Conservation (phyloP, 139 green algal species). For the Coelastrella sp. region DNA sequence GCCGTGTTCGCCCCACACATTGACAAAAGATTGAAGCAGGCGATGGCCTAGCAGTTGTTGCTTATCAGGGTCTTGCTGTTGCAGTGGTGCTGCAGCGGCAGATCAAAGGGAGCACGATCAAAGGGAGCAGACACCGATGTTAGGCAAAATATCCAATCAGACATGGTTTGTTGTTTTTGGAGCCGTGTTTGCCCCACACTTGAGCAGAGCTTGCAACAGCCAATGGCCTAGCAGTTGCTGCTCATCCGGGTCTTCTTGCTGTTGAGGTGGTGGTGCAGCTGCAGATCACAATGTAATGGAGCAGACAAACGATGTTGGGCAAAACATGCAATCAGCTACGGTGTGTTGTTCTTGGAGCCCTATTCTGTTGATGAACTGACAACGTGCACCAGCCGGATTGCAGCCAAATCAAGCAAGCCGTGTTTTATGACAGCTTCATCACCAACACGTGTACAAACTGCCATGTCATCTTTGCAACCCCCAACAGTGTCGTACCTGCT, state of each 20-base stretch:
- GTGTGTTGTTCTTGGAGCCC: conserved; percentile 5
- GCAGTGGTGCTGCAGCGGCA: background rate
- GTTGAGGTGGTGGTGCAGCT: too few relatives aligned
- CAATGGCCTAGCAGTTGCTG: conserved; percentile 42
- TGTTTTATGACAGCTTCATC: too few relatives aligned
- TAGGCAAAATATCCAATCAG: too few relatives aligned
- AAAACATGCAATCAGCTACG: too few relatives aligned
- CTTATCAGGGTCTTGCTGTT: background rate
- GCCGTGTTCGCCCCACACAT: conserved; percentile 36
- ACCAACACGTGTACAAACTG: too few relatives aligned
- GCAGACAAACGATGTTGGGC: too few relatives aligned
- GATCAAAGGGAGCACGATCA: too few relatives aligned
- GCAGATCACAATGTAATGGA: too few relatives aligned
- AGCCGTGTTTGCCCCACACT: conserved; percentile 33
- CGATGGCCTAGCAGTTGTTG: conserved; percentile 42
- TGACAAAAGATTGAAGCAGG: conserved; percentile 59
- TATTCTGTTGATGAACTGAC: conserved; percentile 30
- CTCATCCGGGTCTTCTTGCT: background rate
- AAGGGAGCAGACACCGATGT: too few relatives aligned
- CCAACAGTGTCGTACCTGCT: conserved; percentile 12
- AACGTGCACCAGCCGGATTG: background rate
- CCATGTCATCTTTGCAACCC: too few relatives aligned
- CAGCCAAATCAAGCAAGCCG: too few relatives aligned
- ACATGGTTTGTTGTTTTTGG: background rate
- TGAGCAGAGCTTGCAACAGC: conserved; percentile 60